Percentiles rank a stretch among this genome's conserved stretches.
These are phyloP conservation scores for Paecilomyces dactylethromorphus DNA, from an alignment of 2,329 filamentous ascomycete genomes.

Conservation along the genomic window DNA sequence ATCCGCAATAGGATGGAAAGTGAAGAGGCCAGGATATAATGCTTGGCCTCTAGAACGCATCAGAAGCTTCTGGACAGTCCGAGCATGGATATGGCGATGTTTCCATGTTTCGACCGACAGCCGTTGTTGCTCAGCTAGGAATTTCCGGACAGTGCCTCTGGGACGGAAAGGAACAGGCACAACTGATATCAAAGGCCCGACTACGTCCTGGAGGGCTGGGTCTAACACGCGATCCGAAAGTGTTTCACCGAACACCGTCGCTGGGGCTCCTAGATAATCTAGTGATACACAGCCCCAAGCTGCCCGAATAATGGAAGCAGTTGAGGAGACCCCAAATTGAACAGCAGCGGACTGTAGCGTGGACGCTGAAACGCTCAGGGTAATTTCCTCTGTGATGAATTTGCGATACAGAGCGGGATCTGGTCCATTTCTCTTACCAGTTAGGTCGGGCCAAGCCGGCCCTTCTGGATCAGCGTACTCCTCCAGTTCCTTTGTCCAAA, in stretches of 20 bases:
- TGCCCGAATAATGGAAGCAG: slow-evolving; percentile 20
- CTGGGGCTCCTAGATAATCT: slow-evolving; percentile 19
- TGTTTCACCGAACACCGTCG: slow-evolving; percentile 25
- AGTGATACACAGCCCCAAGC: slow-evolving; percentile 22
- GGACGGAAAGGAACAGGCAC: slow-evolving; percentile 26
- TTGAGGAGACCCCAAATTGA: slow-evolving; percentile 19
- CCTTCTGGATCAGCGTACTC: slow-evolving; percentile 16
- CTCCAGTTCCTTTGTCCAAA: slow-evolving; percentile 19
- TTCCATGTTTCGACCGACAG: slow-evolving; percentile 18
- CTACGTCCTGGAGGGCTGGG: slow-evolving; percentile 16
- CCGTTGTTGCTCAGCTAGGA: slow-evolving; percentile 17
- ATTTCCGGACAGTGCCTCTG: slow-evolving; percentile 15
- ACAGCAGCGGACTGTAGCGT: slow-evolving; percentile 13
- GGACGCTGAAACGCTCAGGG: slow-evolving; percentile 9
- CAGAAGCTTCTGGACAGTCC: slow-evolving; percentile 21
- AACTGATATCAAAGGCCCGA: slow-evolving; percentile 27
- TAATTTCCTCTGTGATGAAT: slow-evolving; percentile 13
- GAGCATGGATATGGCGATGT: slow-evolving; percentile 22
- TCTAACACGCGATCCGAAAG: slow-evolving; percentile 24
- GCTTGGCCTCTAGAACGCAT: slow-evolving; percentile 16
- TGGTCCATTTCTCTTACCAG: slow-evolving; percentile 10
- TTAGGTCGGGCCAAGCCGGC: slow-evolving; percentile 21
- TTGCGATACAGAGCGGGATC: slow-evolving; percentile 8
- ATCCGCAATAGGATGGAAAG: slow-evolving; percentile 19
- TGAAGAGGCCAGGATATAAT: slow-evolving; percentile 27